Percentiles rank a stretch among this genome's conserved stretches.
Conservation (phyloP, 768 basidiomycete species). For the Mrakia frigida region DNA sequence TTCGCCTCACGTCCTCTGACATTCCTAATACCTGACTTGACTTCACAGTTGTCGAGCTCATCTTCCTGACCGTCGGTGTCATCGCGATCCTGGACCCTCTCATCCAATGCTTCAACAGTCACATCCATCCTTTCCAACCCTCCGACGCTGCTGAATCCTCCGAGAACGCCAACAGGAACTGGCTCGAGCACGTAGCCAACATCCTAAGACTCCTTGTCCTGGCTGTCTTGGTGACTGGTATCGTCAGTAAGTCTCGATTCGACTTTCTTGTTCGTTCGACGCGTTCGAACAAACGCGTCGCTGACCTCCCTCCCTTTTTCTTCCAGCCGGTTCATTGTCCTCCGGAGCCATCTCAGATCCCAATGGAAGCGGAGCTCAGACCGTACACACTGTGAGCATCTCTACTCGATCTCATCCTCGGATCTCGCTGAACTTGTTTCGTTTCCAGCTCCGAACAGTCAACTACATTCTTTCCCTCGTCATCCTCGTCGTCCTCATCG, state of each 20-base stretch:
- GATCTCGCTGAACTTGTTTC: neutral
- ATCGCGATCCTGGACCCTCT: neutral
- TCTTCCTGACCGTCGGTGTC: slow-evolving; percentile 1
- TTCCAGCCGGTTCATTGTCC: neutral
- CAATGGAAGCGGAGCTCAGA: neutral
- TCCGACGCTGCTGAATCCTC: neutral
- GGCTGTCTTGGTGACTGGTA: neutral
- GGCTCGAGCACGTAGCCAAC: neutral
- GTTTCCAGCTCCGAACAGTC: neutral
- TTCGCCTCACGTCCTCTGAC: neutral
- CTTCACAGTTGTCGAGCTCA: neutral
- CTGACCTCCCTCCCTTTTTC: neutral
- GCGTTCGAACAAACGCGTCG: too few relatives aligned
- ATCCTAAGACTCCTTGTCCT: neutral
- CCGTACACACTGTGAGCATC: neutral
- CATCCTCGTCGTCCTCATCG: neutral
- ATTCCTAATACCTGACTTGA: neutral
- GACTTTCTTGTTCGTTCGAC: neutral
- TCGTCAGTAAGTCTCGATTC: neutral
- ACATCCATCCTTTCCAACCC: neutral
- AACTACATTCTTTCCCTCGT: slow-evolving; percentile 7
- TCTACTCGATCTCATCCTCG: neutral
- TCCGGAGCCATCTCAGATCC: neutral
- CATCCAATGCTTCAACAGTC: neutral
- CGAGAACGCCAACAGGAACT: neutral